A percentile compares a stretch with the other conserved stretches of the same genome.
Evolutionary conservation across 1,139 yeast genomes (phyloP).

Genomic region (Lodderomyces parapsilosis): DNA sequence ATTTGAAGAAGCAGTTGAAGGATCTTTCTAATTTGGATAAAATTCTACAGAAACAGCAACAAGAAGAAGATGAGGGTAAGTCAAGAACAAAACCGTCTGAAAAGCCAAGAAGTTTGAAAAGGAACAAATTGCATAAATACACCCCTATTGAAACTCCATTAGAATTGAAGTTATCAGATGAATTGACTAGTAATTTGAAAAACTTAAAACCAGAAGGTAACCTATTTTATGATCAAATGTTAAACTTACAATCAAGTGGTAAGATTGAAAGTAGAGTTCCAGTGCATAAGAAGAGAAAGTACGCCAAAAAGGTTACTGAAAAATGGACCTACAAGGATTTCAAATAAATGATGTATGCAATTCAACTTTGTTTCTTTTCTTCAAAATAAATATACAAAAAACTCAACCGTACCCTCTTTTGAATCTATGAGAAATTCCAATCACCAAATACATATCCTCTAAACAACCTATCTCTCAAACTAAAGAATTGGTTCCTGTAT

Average conservation of each 20-base stretch:
- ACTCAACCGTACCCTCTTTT: constrained; percentile 1
- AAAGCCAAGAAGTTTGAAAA: constrained; percentile 22
- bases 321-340: constrained; percentile 93
- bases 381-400: constrained; percentile 4
- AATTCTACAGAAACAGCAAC: constrained; percentile 40
- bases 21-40: constrained; percentile 60
- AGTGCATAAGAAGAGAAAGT: constrained; percentile 62
- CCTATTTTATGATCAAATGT: constrained; percentile 77
- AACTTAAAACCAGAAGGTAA: constrained; percentile 90
- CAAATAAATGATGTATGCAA: constrained; percentile 42
- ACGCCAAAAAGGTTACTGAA: constrained; percentile 74
- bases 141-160: constrained; percentile 60
- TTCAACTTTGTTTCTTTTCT: neutral
- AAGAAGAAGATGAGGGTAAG: constrained; percentile 19
- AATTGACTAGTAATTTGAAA: constrained; percentile 80
- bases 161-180: constrained; percentile 88
- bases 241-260: constrained; percentile 79
- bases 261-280: constrained; percentile 82
- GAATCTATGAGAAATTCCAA: constrained; percentile 43
- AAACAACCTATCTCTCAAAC: constrained; percentile 49
- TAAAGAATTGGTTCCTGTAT: constrained; percentile 49
- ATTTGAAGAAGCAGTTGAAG: constrained; percentile 52
- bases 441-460: constrained; percentile 49
- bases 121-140: constrained; percentile 49
- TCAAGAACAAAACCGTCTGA: constrained; percentile 12